Evolutionary conservation across 164 flowering plant genomes (phyloP).

Genomic region (Aristolochia fimbriata): DNA sequence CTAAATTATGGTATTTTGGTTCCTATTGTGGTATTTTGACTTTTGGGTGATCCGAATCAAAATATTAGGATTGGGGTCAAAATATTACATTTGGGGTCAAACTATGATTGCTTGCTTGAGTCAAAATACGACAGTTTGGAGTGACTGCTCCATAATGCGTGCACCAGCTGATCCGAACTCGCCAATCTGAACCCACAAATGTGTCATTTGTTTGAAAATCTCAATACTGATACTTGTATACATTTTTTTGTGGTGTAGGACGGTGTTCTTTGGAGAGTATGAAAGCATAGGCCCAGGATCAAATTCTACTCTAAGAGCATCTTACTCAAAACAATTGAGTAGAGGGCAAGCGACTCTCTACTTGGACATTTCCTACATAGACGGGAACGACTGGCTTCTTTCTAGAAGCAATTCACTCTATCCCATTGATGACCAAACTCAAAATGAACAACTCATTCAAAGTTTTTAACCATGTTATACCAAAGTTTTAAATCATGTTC

Average conservation of each 20-base stretch:
- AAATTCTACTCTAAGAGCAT: slow-evolving; percentile 29
- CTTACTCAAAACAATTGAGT: slow-evolving; percentile 46
- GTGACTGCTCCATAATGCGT: too few species aligned
- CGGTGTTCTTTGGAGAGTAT: slow-evolving; percentile 68
- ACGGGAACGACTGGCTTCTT: slow-evolving; percentile 63
- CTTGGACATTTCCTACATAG: slow-evolving; percentile 47
- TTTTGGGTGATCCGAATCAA: too few species aligned
- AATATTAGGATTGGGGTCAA: too few species aligned
- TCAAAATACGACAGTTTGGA: too few species aligned
- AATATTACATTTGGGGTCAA: too few species aligned
- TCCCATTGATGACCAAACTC: not conserved
- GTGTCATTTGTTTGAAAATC: too few species aligned
- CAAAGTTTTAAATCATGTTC: too few species aligned
- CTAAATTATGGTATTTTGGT: too few species aligned
- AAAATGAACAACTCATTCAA: slow-evolving; percentile 6
- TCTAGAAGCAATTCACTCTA: slow-evolving; percentile 2
- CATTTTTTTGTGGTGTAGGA: slow-evolving; percentile 32
- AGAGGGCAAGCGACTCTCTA: slow-evolving; percentile 39
- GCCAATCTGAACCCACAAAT: too few species aligned
- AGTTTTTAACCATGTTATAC: not conserved
- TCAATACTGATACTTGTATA: not conserved
- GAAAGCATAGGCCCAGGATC: slow-evolving; percentile 62
- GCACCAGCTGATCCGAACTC: too few species aligned
- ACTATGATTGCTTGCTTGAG: too few species aligned
- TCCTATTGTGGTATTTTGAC: too few species aligned